Conservation (phyloP, 495 filamentous ascomycete genomes). For the Apiosordaria backusii region DNA sequence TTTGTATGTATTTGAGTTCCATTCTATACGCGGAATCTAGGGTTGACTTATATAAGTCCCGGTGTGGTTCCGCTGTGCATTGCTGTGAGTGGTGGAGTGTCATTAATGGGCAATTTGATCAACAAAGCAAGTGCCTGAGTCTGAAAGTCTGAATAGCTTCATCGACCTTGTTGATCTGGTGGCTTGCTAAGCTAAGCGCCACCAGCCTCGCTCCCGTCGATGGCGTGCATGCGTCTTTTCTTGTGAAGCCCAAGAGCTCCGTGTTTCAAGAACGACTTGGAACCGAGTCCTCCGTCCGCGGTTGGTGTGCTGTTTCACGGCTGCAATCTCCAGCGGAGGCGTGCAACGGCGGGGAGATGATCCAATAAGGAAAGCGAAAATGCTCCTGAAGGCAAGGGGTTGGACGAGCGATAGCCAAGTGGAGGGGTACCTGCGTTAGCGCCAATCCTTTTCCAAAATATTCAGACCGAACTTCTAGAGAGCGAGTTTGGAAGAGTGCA, state of each 20-base stretch:
- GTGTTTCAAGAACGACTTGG: slow-evolving; percentile 12
- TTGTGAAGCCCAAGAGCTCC: slow-evolving; percentile 3
- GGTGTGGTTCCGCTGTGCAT: not conserved
- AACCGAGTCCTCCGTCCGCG: slow-evolving; percentile 7
- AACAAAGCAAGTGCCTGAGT: not conserved
- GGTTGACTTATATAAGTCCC: not conserved
- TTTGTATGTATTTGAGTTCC: not conserved
- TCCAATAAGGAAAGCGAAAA: not conserved
- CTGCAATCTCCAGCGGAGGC: slow-evolving; percentile 6
- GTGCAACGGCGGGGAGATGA: not conserved
- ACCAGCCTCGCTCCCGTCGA: not conserved
- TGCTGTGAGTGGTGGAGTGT: not conserved
- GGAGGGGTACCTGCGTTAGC: slow-evolving; percentile 9
- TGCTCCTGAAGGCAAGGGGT: not conserved
- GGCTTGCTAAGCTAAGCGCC: not conserved
- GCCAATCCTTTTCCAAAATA: slow-evolving; percentile 2
- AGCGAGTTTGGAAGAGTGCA: not conserved
- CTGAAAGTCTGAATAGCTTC: no score
- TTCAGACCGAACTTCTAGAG: not conserved
- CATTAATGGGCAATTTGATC: not conserved
- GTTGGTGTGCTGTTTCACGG: slow-evolving; percentile 14
- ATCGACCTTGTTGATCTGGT: not conserved
- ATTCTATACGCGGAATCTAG: not conserved
- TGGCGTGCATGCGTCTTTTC: slow-evolving; percentile 8
- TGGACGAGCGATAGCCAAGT: not conserved